Evolutionary conservation across 768 basidiomycete species (phyloP).

Genomic region (Boletellus ananas): DNA sequence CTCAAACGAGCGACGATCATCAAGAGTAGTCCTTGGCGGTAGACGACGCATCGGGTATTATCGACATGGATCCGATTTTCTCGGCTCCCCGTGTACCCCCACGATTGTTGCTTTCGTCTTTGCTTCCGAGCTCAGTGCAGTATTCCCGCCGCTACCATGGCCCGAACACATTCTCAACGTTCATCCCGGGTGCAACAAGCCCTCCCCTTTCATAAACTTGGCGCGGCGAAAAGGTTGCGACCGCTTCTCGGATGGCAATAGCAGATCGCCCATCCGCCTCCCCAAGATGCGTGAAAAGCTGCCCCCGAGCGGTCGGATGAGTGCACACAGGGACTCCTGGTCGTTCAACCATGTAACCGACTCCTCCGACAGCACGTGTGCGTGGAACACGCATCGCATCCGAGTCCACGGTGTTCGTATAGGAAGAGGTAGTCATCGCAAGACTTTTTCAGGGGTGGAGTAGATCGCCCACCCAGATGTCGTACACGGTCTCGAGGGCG

Average conservation of each 20-base stretch:
- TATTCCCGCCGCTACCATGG: slow-evolving; percentile 73
- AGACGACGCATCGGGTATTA: no score
- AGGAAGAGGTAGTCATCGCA: slow-evolving; percentile 56
- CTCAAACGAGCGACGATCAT: slow-evolving; percentile 1
- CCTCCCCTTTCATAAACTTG: slow-evolving; percentile 69
- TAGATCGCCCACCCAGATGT: slow-evolving; percentile 41
- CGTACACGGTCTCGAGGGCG: slow-evolving; percentile 42
- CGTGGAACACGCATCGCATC: slow-evolving; percentile 25
- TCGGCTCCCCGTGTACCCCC: slow-evolving; percentile 40
- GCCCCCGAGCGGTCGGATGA: slow-evolving; percentile 40
- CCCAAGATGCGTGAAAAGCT: slow-evolving; percentile 46
- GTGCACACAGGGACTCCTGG: slow-evolving; percentile 41
- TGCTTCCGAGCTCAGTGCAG: slow-evolving; percentile 47
- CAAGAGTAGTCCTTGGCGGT: neutral
- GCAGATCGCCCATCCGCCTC: slow-evolving; percentile 31
- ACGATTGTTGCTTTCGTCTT: slow-evolving; percentile 52
- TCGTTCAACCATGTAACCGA: slow-evolving; percentile 14
- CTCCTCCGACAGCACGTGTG: neutral
- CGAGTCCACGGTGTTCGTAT: slow-evolving; percentile 39
- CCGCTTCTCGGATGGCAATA: slow-evolving; percentile 28
- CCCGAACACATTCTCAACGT: slow-evolving; percentile 65
- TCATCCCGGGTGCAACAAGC: slow-evolving; percentile 53
- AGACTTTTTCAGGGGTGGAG: slow-evolving; percentile 45
- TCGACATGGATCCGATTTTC: slow-evolving; percentile 8
- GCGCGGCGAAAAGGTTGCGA: slow-evolving; percentile 55